phyloP scores from a whole-genome alignment of 2,329 filamentous ascomycete species.

The Alternaria metachromatica region DNA sequence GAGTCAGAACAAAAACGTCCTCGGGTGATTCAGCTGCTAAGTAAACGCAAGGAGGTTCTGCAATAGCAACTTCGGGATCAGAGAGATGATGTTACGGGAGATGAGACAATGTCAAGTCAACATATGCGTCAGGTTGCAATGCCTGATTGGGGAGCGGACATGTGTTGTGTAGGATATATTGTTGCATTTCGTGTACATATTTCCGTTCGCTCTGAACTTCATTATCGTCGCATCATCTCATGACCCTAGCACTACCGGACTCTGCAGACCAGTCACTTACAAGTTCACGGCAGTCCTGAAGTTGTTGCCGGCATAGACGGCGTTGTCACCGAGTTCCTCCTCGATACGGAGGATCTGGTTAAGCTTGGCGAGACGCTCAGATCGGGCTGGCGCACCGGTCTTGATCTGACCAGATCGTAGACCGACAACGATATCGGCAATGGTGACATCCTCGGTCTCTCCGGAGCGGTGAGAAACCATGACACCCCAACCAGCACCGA shows the following conservation, averaged over 20 bases:
- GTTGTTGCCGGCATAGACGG: conserved; percentile 87
- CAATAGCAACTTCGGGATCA: neutral
- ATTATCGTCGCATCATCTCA: conserved; percentile 8
- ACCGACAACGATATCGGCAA: conserved; percentile 96
- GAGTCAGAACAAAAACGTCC: neutral
- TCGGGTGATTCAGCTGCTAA: neutral
- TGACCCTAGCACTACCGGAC: neutral
- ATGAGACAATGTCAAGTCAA: neutral
- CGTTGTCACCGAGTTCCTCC: conserved; percentile 88
- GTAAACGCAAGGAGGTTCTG: neutral
- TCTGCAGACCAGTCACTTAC: conserved; percentile 20
- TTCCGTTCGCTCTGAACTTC: conserved; percentile 6
- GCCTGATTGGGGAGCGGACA: neutral
- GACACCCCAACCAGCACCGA: conserved; percentile 92
- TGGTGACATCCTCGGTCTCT: conserved; percentile 99
- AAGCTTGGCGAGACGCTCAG: conserved; percentile 98
- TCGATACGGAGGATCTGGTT: conserved; percentile 99
- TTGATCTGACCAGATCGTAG: conserved; percentile 93
- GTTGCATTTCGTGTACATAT: conserved; percentile 9
- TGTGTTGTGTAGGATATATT: conserved; percentile 2
- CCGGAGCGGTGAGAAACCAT: conserved; percentile 99
- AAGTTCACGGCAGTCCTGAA: conserved; percentile 92
- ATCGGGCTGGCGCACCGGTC: conserved; percentile 72
- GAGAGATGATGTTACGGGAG: neutral
- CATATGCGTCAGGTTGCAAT: neutral